Conservation (phyloP, 495 filamentous ascomycete genomes). For the Tuber microsphaerosporum region DNA sequence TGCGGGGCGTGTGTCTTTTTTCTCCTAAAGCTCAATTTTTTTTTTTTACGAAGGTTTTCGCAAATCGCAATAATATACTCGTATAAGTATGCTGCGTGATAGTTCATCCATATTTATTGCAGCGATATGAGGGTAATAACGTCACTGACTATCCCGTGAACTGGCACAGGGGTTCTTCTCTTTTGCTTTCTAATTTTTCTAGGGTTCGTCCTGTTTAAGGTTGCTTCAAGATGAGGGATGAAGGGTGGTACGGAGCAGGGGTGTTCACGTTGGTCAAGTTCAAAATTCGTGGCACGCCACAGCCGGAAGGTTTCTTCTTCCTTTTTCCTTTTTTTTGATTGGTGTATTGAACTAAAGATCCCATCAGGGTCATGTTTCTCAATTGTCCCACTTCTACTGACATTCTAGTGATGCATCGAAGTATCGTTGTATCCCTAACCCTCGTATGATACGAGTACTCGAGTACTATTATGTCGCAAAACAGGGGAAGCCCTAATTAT, state of each 20-base stretch:
- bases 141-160: neutral
- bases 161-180: neutral
- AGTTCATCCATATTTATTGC: neutral
- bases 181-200: neutral
- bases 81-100: neutral
- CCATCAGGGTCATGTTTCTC: too few relatives aligned
- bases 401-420: too few relatives aligned
- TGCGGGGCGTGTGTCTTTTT: neutral
- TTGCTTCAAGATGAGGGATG: neutral
- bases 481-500: neutral
- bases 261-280: too few relatives aligned
- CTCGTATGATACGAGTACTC: neutral
- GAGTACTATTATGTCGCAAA: neutral
- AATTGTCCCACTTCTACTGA: too few relatives aligned
- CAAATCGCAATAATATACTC: neutral
- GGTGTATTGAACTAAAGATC: too few relatives aligned
- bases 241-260: too few relatives aligned
- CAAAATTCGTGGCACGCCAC: too few relatives aligned
- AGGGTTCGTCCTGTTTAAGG: neutral
- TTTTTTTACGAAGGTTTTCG: neutral
- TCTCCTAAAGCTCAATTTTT: neutral
- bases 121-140: neutral
- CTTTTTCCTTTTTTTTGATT: too few relatives aligned
- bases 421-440: too few relatives aligned
- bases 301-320: too few relatives aligned